These are phyloP conservation scores for Erythrophleum fordii DNA, from an alignment of 306 rosid genomes.

Conservation along the genomic window DNA sequence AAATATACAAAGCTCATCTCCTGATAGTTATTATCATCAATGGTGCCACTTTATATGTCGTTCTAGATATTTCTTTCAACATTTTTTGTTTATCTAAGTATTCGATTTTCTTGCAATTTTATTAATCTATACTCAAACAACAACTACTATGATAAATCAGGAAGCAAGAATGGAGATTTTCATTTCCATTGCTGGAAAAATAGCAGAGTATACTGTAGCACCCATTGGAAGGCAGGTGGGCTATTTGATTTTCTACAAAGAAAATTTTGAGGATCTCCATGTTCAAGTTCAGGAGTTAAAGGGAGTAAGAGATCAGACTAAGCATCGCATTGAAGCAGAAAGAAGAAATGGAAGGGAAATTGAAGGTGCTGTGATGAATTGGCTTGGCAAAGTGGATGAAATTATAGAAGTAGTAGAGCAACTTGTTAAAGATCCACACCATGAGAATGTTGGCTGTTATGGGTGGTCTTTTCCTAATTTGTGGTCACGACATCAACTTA, in stretches of 20 bases:
- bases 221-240: not conserved
- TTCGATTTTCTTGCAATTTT: too few relatives aligned
- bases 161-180: not conserved
- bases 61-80: too few relatives aligned
- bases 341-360: conserved; percentile 1
- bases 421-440: not conserved
- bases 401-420: not conserved
- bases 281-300: not conserved
- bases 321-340: not conserved
- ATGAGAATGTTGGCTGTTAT: not conserved
- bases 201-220: not conserved
- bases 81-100: too few relatives aligned
- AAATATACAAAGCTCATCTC: too few relatives aligned
- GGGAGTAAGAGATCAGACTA: not conserved
- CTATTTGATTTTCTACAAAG: not conserved
- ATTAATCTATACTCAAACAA: too few relatives aligned
- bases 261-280: not conserved
- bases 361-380: not conserved
- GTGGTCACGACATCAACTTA: conserved; percentile 4
- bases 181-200: not conserved
- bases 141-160: too few relatives aligned
- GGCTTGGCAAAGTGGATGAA: not conserved
- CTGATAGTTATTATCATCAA: too few relatives aligned
- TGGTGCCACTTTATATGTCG: too few relatives aligned
- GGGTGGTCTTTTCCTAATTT: conserved; percentile 5